Evolutionary conservation across 148 eudicot species (phyloP), one percentile per base, ranked within the genome.

Genomic region (Diospyros lotus): DNA sequence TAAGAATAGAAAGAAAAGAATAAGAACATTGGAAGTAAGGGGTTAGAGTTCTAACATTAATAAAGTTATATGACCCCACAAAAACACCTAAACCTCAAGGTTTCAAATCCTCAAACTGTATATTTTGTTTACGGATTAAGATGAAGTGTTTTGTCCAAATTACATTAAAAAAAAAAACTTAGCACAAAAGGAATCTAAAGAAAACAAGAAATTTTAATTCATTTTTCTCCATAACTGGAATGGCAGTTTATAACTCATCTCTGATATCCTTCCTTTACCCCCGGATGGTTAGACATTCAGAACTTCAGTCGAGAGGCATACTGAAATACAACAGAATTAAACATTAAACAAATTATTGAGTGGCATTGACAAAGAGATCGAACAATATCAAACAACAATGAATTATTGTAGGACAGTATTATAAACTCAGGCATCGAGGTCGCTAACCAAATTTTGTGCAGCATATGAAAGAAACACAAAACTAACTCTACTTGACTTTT

Each of bases 81-180:
- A 46, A 51, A 76, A 46, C 75, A 48, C 73, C 74, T 64, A 13
- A 76, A 76, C 82, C 77, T 66, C 76, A 75, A 75, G 61, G 65
- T 78, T 72, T 8, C 52, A 15, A 71, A 82, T 75, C 73, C 67
- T 38, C 67, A 12, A 28, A 41, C 59, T 11, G 8, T 42, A 2
- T 12, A 9, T 73, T 44, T 17, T 54, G 17, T 48, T 9, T 4
- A 51, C 52, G 41, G 10, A 18, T 18, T 17, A 58, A 72, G 42
- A 58, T n/a, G 14, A 59, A 18, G 43, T 45, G 9, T 43, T 28
- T 46, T 42, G 10, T 3, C 53, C 43, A 17, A 28, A 60, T 59
- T 11, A 72, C 12, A 4, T 38, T 56, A 7, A 45, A 43, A 72
- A 72, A 59, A 59, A 7, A 40, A 0, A 14, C 48, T 12, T 3